Base-by-base conservation (phyloP, 164 flowering plant species). In the Vitis cinerea region DNA sequence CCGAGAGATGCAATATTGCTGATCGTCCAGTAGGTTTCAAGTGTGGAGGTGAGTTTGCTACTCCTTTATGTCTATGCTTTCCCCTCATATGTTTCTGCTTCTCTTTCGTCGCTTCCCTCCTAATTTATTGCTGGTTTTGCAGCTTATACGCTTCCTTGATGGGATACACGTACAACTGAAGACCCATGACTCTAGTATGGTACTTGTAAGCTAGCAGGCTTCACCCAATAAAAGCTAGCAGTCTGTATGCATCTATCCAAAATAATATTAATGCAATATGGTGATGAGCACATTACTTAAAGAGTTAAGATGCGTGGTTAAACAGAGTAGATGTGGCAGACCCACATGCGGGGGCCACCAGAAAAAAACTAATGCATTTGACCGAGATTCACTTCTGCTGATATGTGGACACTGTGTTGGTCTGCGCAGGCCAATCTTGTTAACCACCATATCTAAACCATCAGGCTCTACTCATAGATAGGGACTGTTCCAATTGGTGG, bases 1-100 rank as follows among this genome's bases (percentile, higher is more conserved):
- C 97, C 54, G 85, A 89, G 62, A 87, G 92, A 11, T 91, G 97
- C 86, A 85, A 89, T 73, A 11, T 89, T n/a, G 86, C 83, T 55
- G 75, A 89, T 72, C 91, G 90, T 53, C 91, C 97, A 10, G 78
- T 86, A 4, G 94, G 92, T 31, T 85, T 83, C 83, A 82, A 91
- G 75, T 91, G 94, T 76, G 91, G 94, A 79, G 83, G 94, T 89
- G 27, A 23, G 57, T 67, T 50, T 48, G 27, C 27, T 23, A 23
- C 27, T 23, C 27, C 27, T 23, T 23, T 23, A 23, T 23, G 27
- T 23, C 27, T 23, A 1, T 23, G 27, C 27, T 23, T 1, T 23
- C 27, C 27, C 27, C 11, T 16, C 55, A 15, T 16, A 4, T 57
- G 53, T 13, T 17, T 3, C n/a, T 14, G 44, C 44, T 0, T 37